phyloP scores from a whole-genome alignment of 2,329 filamentous ascomycete genomes.

The Phyllosticta paracitricarpa region DNA sequence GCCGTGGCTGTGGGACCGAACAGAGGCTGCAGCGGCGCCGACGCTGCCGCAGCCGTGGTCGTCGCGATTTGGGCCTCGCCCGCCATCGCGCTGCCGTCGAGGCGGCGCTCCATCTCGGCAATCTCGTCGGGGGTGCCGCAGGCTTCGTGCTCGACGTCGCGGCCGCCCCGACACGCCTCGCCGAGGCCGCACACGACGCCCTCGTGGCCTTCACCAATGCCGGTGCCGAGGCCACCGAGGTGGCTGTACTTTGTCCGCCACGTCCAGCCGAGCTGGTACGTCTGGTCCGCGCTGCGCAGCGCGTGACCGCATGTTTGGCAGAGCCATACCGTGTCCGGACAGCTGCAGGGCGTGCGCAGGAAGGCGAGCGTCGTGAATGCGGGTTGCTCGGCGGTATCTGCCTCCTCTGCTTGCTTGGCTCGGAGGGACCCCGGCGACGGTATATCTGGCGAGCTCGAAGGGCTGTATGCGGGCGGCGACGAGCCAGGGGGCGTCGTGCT shows the following conservation, averaged over 20 bases:
- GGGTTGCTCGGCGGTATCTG: constrained; percentile 3
- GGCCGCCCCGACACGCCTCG: constrained; percentile 62
- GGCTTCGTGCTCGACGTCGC: constrained; percentile 74
- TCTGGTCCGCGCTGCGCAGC: constrained; percentile 50
- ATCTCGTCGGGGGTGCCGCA: constrained; percentile 38
- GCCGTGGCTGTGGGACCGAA: background rate
- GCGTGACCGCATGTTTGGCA: constrained; percentile 74
- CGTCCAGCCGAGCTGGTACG: constrained; percentile 64
- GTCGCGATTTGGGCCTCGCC: background rate
- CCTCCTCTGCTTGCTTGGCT: constrained; percentile 15
- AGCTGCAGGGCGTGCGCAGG: constrained; percentile 48
- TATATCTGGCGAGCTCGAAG: background rate
- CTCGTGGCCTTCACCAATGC: constrained; percentile 78
- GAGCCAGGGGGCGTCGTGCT: constrained; percentile 12
- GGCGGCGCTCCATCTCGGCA: background rate
- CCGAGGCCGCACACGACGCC: constrained; percentile 83
- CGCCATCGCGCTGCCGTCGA: background rate
- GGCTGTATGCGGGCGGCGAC: constrained; percentile 3
- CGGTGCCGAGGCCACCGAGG: constrained; percentile 71
- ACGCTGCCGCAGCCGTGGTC: background rate
- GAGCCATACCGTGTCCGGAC: constrained; percentile 61
- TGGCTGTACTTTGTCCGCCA: constrained; percentile 83
- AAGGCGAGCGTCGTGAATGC: constrained; percentile 39
- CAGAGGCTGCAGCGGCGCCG: background rate
- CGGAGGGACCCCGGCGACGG: background rate